phyloP scores from a whole-genome alignment of 2,329 filamentous ascomycete genomes.

The Neopestalotiopsis clavispora region DNA sequence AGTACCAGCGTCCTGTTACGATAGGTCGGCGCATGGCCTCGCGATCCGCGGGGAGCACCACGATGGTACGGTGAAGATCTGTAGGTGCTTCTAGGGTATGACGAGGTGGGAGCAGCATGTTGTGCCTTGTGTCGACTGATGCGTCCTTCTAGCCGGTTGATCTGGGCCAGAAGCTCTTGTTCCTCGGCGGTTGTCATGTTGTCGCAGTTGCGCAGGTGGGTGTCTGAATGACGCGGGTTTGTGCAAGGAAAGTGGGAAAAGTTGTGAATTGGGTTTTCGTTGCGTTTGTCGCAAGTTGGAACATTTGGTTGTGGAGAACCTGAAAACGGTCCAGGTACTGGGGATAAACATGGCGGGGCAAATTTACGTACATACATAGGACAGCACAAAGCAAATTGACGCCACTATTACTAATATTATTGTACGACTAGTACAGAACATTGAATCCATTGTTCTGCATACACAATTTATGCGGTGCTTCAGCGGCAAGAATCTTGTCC shows the following conservation, averaged over 20 bases:
- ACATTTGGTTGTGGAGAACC: not conserved
- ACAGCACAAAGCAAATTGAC: too few species aligned
- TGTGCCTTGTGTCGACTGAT: conserved; percentile 81
- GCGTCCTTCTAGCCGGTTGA: conserved; percentile 57
- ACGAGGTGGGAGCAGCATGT: conserved; percentile 39
- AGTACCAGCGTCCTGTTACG: conserved; percentile 38
- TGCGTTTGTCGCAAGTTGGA: not conserved
- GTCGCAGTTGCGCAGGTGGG: not conserved
- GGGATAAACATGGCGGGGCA: too few species aligned
- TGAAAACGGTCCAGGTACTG: not conserved
- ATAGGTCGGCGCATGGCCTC: conserved; percentile 32
- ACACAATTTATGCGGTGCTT: too few species aligned
- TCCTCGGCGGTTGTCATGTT: conserved; percentile 16
- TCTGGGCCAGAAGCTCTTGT: conserved; percentile 16
- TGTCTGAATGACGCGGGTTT: not conserved
- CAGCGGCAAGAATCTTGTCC: too few species aligned
- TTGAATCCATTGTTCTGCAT: too few species aligned
- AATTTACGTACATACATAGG: too few species aligned
- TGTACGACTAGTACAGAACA: too few species aligned
- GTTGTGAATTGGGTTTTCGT: not conserved
- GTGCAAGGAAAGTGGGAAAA: not conserved
- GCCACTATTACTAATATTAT: too few species aligned
- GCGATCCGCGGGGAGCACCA: conserved; percentile 26
- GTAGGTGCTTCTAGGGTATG: conserved; percentile 27
- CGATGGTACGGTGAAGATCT: conserved; percentile 35